These are phyloP conservation scores for Penicillium antarcticum DNA, from an alignment of 495 filamentous ascomycete genomes.

Conservation along the genomic window DNA sequence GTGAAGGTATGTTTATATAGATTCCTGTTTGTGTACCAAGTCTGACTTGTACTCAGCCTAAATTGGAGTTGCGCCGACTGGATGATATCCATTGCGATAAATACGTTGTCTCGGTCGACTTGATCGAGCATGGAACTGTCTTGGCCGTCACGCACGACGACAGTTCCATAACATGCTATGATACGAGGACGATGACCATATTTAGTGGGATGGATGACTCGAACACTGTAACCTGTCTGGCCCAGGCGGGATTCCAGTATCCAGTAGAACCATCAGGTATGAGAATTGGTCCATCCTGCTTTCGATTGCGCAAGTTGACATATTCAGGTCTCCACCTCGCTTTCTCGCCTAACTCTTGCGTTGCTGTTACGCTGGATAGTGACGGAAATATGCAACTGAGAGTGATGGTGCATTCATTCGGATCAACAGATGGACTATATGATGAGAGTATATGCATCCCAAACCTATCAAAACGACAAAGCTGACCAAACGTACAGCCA, in stretches of 20 bases:
- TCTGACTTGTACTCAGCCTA: constrained; percentile 41
- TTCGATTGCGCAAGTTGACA: neutral
- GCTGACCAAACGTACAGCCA: constrained; percentile 29
- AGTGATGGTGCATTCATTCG: constrained; percentile 53
- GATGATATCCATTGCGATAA: constrained; percentile 63
- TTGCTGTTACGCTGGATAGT: constrained; percentile 59
- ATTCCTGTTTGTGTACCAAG: constrained; percentile 6
- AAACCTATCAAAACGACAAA: neutral
- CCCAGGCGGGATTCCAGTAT: constrained; percentile 74
- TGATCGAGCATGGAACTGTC: constrained; percentile 62
- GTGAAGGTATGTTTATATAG: constrained; percentile 29
- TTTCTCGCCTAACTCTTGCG: constrained; percentile 72
- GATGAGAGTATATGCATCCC: constrained; percentile 37
- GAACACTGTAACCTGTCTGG: constrained; percentile 61
- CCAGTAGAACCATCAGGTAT: constrained; percentile 29
- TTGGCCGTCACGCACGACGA: constrained; percentile 70
- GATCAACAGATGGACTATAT: constrained; percentile 32
- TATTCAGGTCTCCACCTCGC: constrained; percentile 58
- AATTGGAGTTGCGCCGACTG: constrained; percentile 59
- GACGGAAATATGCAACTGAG: constrained; percentile 64
- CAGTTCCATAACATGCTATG: constrained; percentile 73
- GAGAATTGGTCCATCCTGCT: neutral
- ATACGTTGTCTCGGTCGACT: constrained; percentile 62
- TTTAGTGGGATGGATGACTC: constrained; percentile 60
- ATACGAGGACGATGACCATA: constrained; percentile 64